These are phyloP conservation scores for Tetrahymena elliotti DNA, from an alignment of 73 alveolate species.

Conservation along the genomic window DNA sequence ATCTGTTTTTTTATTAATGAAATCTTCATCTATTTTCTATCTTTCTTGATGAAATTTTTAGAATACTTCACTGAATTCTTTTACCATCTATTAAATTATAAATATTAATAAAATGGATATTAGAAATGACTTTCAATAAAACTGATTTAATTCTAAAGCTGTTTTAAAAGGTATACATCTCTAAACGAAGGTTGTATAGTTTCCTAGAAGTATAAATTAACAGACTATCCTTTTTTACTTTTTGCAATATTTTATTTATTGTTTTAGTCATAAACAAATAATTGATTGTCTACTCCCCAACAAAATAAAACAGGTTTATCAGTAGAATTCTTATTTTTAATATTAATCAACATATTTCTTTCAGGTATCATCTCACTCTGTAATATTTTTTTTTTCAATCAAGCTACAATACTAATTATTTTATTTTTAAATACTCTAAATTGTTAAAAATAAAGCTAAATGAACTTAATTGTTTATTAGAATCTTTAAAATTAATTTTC, in stretches of 20 bases:
- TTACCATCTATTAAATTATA: background rate
- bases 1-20: background rate
- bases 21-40: background rate
- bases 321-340: background rate
- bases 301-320: background rate
- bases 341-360: background rate
- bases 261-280: background rate
- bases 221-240: background rate
- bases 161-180: background rate
- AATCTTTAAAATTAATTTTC: background rate
- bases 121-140: too few relatives aligned
- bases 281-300: background rate
- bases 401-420: too few relatives aligned
- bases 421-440: background rate
- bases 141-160: background rate
- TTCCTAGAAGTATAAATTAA: background rate
- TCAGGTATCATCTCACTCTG: background rate
- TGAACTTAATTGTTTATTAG: background rate
- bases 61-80: background rate
- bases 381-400: too few relatives aligned
- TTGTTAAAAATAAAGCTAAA: background rate
- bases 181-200: background rate
- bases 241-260: background rate
- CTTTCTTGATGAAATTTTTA: background rate
- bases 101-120: background rate